Base-by-base conservation (phyloP, 192 early-diverging fungal species). In the Geosiphon pyriformis region DNA sequence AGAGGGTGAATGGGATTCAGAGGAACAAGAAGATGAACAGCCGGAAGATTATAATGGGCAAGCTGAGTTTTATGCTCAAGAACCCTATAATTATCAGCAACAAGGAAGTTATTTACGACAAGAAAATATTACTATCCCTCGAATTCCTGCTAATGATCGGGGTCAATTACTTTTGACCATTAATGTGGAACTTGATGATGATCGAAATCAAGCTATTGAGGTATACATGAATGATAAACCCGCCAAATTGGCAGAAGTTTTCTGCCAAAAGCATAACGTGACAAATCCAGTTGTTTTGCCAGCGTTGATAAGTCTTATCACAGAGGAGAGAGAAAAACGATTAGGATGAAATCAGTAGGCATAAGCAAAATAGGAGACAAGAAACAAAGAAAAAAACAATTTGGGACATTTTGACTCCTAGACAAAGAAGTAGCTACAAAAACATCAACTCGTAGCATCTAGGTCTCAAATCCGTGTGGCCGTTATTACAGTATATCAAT, bases 181-280 rank as follows among this genome's bases (percentile, higher is more conserved):
- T n/a, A 55, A 66, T 42, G 37, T 66, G 0, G 64, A 66, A 29
- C 25, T 66, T 42, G 25, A 12, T 12, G 64, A 66, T n/a, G 51
- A 20, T 30, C 15, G 32, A 29, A 37, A 37, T 25, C 51, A 66
- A 25, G 23, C 64, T 1, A 66, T 66, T 18, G 20, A 25, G 26
- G 64, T 66, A n/a, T 26, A 56, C 33, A 49, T 56, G 15, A 37
- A 66, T 56, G 64, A 66, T 56, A 33, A 66, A 8, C 64, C 64
- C 18, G 35, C 32, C 3, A 49, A 42, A 37, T 66, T 66, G 20
- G 64, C 64, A n/a, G 25, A 33, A 55, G 35, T 42, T 2, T 66
- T 66, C 29, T 66, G 64, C 47, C 22, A 42, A 7, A 42, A 26
- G 12, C 27, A 46, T 25, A 22, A 46, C 18, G 50, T 55, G 26